These are phyloP conservation scores for Tricholoma terreum DNA, from an alignment of 768 basidiomycete species.

Conservation along the genomic window DNA sequence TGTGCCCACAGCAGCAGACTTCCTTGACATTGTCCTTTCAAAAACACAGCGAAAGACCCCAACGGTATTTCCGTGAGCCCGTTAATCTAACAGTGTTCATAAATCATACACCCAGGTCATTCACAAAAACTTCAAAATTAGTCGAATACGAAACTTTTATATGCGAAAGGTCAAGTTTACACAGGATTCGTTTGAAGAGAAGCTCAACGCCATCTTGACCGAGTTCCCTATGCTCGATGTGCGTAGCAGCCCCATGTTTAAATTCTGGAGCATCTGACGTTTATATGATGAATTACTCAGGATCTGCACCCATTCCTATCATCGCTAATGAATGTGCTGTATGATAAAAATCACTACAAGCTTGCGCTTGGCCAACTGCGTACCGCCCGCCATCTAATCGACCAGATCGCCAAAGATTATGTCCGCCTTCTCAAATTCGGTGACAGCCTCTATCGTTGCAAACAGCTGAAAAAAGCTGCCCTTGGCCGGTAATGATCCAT, in stretches of 20 bases:
- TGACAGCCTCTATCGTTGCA: conserved; percentile 95
- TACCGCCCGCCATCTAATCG: conserved; percentile 93
- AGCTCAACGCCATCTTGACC: conserved; percentile 85
- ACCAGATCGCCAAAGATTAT: conserved; percentile 97
- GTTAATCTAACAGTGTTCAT: neutral
- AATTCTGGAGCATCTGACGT: conserved; percentile 22
- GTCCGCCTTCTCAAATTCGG: conserved; percentile 96
- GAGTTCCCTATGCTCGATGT: conserved; percentile 99
- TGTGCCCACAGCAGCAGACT: conserved; percentile 95
- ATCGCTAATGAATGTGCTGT: conserved; percentile 95
- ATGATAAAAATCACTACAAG: conserved; percentile 99
- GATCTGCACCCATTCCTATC: conserved; percentile 96
- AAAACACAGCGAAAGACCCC: conserved; percentile 98
- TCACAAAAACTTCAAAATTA: conserved; percentile 99
- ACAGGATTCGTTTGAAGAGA: conserved; percentile 95
- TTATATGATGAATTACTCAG: conserved; percentile 20
- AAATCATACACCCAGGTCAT: conserved; percentile 61
- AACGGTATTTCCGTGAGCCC: conserved; percentile 51
- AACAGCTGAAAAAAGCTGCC: conserved; percentile 96
- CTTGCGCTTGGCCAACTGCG: conserved; percentile 96
- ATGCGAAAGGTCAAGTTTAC: conserved; percentile 99
- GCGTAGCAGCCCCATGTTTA: conserved; percentile 29
- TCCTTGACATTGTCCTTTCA: conserved; percentile 89
- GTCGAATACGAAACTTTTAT: conserved; percentile 95
- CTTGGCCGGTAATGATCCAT: conserved; percentile 82